These are phyloP conservation scores for Magnusiomyces paraingens DNA, from an alignment of 1,139 yeast species.

Conservation along the genomic window DNA sequence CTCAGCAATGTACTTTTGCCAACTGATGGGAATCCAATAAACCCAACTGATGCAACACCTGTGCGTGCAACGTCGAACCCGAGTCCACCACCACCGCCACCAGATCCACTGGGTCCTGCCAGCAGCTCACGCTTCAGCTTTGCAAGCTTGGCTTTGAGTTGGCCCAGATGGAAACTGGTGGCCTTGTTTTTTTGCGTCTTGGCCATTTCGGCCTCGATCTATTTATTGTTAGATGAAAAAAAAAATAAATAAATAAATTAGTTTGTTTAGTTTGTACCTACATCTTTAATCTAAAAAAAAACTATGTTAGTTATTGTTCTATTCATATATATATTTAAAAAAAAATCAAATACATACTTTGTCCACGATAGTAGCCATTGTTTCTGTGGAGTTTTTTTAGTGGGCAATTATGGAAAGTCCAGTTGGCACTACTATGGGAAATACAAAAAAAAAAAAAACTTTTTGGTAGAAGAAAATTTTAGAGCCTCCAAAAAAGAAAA, in stretches of 20 bases:
- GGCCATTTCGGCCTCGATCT: slow-evolving; percentile 94
- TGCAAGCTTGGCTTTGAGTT: slow-evolving; percentile 91
- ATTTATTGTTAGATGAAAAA: too few species aligned
- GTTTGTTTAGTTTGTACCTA: not conserved
- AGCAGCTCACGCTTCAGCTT: slow-evolving; percentile 86
- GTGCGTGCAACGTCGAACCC: slow-evolving; percentile 98
- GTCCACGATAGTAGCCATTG: slow-evolving; percentile 15
- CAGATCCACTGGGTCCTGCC: slow-evolving; percentile 68
- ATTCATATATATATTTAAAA: not conserved
- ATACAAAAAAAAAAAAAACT: not conserved
- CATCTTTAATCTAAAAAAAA: not conserved
- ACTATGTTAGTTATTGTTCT: not conserved
- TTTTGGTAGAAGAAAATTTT: not conserved
- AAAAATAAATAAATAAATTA: too few species aligned
- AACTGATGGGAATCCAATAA: slow-evolving; percentile 98
- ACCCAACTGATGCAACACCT: slow-evolving; percentile 95
- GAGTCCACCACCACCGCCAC: slow-evolving; percentile 81
- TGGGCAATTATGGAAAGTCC: not conserved
- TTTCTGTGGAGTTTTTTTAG: not conserved
- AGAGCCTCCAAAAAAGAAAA: not conserved
- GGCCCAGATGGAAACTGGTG: slow-evolving; percentile 94
- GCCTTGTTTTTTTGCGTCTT: slow-evolving; percentile 93
- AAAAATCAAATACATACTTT: slow-evolving; percentile 7
- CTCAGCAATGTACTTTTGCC: slow-evolving; percentile 81
- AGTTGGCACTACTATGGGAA: not conserved